These are phyloP conservation scores for Flagelloscypha sp. DNA, from an alignment of 768 basidiomycete species.

Conservation along the genomic window DNA sequence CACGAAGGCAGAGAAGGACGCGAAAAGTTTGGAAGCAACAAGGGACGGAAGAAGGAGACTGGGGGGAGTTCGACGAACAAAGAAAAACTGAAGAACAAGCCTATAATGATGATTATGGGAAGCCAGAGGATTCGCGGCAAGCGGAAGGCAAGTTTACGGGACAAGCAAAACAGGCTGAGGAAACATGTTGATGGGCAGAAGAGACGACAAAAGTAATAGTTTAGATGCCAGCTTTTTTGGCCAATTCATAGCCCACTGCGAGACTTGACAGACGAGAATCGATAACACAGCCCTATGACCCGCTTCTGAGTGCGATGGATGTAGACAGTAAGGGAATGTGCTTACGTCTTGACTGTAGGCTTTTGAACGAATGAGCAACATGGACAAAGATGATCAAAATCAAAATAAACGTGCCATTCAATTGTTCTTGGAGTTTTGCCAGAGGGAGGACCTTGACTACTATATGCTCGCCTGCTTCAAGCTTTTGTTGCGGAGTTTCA, in stretches of 20 bases:
- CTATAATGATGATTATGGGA: slow-evolving; percentile 87
- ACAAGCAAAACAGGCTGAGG: slow-evolving; percentile 73
- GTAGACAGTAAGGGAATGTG: neutral
- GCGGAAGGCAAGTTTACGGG: slow-evolving; percentile 73
- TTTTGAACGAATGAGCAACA: slow-evolving; percentile 16
- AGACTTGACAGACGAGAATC: slow-evolving; percentile 77
- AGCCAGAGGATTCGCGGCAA: slow-evolving; percentile 72
- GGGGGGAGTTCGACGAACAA: slow-evolving; percentile 85
- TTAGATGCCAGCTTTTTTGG: too few relatives aligned
- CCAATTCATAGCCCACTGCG: slow-evolving; percentile 60
- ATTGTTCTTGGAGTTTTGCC: slow-evolving; percentile 46
- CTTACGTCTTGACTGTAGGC: slow-evolving; percentile 54
- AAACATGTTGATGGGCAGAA: slow-evolving; percentile 70
- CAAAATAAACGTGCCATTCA: slow-evolving; percentile 51
- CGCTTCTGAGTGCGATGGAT: neutral
- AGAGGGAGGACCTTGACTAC: slow-evolving; percentile 64
- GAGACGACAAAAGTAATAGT: too few relatives aligned
- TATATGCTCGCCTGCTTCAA: slow-evolving; percentile 85
- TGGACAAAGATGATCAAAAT: neutral
- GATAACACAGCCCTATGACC: slow-evolving; percentile 49
- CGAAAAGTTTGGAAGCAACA: slow-evolving; percentile 84
- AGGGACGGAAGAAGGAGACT: slow-evolving; percentile 82
- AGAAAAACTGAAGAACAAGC: slow-evolving; percentile 91
- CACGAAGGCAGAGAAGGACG: slow-evolving; percentile 90
- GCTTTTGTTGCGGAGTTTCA: slow-evolving; percentile 61